A percentile compares a stretch with the other conserved stretches of the same genome.
Conservation (phyloP, 768 basidiomycete species). For the Collybia sp. region DNA sequence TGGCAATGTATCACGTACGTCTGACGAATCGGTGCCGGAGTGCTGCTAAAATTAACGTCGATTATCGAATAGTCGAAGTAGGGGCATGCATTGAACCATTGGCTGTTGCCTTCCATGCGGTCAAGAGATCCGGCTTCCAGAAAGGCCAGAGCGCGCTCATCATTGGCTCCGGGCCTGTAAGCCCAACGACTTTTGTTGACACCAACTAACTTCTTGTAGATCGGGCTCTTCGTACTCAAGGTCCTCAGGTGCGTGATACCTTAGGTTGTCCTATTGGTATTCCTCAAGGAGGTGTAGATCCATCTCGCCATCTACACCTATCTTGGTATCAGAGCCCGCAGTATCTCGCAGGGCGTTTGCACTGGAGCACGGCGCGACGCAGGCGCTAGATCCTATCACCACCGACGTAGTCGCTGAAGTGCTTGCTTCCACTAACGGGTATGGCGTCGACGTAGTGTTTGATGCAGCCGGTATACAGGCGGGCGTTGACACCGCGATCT, state of each 20-base stretch:
- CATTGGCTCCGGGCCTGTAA: slow-evolving; percentile 35
- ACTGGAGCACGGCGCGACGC: slow-evolving; percentile 29
- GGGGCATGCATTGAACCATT: slow-evolving; percentile 43
- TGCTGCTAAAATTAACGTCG: neutral
- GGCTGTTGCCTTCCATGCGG: slow-evolving; percentile 36
- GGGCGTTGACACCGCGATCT: slow-evolving; percentile 29
- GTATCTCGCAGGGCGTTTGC: slow-evolving; percentile 30
- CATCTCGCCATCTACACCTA: slow-evolving; percentile 16
- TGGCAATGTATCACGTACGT: slow-evolving; percentile 26
- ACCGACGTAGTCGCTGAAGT: slow-evolving; percentile 20
- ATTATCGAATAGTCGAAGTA: slow-evolving; percentile 28
- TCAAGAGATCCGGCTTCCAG: slow-evolving; percentile 30
- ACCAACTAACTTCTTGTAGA: slow-evolving; percentile 17
- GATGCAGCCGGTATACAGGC: slow-evolving; percentile 41
- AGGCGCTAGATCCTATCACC: slow-evolving; percentile 27
- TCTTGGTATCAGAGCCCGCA: slow-evolving; percentile 39
- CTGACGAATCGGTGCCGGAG: neutral
- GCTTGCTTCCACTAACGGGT: slow-evolving; percentile 19
- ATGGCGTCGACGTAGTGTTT: slow-evolving; percentile 40
- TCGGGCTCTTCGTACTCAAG: slow-evolving; percentile 33
- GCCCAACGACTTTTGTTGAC: slow-evolving; percentile 5
- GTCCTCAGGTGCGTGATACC: slow-evolving; percentile 23
- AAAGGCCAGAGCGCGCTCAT: slow-evolving; percentile 32
- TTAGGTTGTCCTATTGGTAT: neutral
- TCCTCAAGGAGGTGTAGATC: slow-evolving; percentile 13